Evolutionary conservation across 2,329 filamentous ascomycete genomes (phyloP), one percentile per base, ranked within the genome.

Genomic region (Penicillium sp.): DNA sequence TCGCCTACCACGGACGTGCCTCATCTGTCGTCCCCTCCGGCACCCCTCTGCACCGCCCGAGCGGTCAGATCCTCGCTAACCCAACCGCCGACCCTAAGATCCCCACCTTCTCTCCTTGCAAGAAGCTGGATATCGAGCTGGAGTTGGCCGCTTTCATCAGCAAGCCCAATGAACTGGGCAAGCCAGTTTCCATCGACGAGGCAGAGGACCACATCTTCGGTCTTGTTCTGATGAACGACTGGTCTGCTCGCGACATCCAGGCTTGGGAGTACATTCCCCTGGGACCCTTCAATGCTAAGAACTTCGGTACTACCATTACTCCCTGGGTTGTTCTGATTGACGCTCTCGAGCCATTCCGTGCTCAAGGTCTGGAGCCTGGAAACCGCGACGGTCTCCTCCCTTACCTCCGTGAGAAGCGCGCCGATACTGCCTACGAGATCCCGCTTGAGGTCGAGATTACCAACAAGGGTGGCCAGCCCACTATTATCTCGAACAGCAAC

Each of bases 241-340:
- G 91, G 91, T 91, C 88, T 54, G 91, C 91, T 4, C 80, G 91
- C 61, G 91, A 95, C 66, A 88, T 95, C 50, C 91, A 96, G 71
- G 83, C 84, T 0, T 95, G 90, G 90, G 91, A 96, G 74, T 93
- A 93, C 64, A 83, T 93, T 9, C 91, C 91, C 0, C 77, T 93
- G 8, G 91, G 91, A 0, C 91, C 91, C 0, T 93, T 95, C 77
- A 92, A 91, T 60, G 82, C 86, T 25, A 95, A 96, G 82, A 93
- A 93, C 72, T 93, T 95, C 68, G 88, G 83, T 3, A 91, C 89
- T 0, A 89, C 84, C 0, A 88, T 95, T 64, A 90, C 86, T 59
- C 84, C 90, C 0, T 95, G 91, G 91, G 85, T 95, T 1, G 88
- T 95, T 4, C 78, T 91, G 13, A 82, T 87, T 31, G 90, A 93